Conservation (phyloP, 2,329 filamentous ascomycete species). For the Aspergillus sergii region DNA sequence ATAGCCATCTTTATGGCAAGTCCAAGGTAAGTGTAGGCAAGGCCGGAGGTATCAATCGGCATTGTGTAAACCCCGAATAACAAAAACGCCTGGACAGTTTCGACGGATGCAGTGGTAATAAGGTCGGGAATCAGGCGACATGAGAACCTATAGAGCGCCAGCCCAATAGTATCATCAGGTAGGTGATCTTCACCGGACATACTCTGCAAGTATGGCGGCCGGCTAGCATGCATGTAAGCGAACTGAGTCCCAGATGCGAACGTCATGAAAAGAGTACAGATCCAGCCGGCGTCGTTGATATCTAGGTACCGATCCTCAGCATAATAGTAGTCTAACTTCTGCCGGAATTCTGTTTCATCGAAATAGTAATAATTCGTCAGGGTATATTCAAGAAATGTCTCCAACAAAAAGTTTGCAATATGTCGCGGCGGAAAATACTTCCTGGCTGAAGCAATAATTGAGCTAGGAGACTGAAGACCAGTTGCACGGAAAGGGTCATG, state of each 20-base stretch:
- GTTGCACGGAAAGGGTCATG: conserved; percentile 36
- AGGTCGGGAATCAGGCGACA: conserved; percentile 56
- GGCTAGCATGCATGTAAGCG: conserved; percentile 34
- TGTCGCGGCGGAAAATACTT: conserved; percentile 34
- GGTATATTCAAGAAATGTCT: conserved; percentile 37
- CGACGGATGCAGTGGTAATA: conserved; percentile 54
- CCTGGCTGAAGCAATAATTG: conserved; percentile 27
- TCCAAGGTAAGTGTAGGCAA: conserved; percentile 57
- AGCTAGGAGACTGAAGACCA: conserved; percentile 31
- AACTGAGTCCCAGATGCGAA: conserved; percentile 42
- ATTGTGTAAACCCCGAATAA: conserved; percentile 36
- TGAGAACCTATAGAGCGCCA: conserved; percentile 56
- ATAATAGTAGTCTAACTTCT: conserved; percentile 34
- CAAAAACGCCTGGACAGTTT: conserved; percentile 57
- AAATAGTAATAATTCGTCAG: conserved; percentile 40
- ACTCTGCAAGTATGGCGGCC: conserved; percentile 3
- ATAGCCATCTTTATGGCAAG: conserved; percentile 57
- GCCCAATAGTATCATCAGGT: conserved; percentile 52
- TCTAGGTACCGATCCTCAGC: conserved; percentile 19
- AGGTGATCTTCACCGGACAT: conserved; percentile 11
- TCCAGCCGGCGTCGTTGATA: conserved; percentile 32
- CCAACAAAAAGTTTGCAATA: conserved; percentile 35
- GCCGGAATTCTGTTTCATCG: conserved; percentile 30
- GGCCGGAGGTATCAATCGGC: conserved; percentile 54
- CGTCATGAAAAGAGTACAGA: conserved; percentile 37